Conservation (phyloP, 495 filamentous ascomycete species). For the Acidiella bohemica region DNA sequence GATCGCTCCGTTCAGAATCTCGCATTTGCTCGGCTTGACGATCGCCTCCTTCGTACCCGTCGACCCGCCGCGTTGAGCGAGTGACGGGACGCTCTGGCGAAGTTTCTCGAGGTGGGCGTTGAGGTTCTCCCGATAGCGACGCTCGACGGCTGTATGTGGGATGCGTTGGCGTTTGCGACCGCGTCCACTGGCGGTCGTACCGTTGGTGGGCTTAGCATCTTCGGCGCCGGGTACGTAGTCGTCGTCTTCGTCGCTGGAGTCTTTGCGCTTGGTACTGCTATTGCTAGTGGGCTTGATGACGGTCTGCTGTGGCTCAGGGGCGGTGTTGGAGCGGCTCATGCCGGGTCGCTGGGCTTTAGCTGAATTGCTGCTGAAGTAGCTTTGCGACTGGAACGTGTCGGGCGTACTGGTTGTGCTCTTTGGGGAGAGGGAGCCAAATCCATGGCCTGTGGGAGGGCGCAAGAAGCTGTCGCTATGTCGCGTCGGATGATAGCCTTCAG, state of each 20-base stretch:
- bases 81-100: conserved; percentile 10
- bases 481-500: not conserved
- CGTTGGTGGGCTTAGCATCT: too few relatives aligned
- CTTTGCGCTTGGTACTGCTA: conserved; percentile 7
- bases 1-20: conserved; percentile 16
- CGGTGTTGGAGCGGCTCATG: conserved; percentile 3
- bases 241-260: conserved; percentile 10
- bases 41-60: not conserved
- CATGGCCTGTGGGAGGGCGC: not conserved
- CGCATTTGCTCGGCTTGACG: conserved; percentile 19
- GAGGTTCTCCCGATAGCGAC: conserved; percentile 19
- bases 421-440: not conserved
- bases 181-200: conserved; percentile 2
- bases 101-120: conserved; percentile 19
- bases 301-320: conserved; percentile 2
- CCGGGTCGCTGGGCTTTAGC: not conserved
- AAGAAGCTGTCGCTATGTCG: not conserved
- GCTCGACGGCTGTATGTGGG: conserved; percentile 19
- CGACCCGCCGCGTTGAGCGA: conserved; percentile 1
- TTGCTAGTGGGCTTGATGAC: too few relatives aligned
- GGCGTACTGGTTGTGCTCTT: conserved; percentile 6
- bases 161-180: conserved; percentile 16
- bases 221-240: conserved; percentile 1
- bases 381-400: not conserved
- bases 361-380: not conserved